Evolutionary conservation across 345 rosid genomes (phyloP), one percentile per base, ranked within the genome.

Genomic region (Arabis alpina): DNA sequence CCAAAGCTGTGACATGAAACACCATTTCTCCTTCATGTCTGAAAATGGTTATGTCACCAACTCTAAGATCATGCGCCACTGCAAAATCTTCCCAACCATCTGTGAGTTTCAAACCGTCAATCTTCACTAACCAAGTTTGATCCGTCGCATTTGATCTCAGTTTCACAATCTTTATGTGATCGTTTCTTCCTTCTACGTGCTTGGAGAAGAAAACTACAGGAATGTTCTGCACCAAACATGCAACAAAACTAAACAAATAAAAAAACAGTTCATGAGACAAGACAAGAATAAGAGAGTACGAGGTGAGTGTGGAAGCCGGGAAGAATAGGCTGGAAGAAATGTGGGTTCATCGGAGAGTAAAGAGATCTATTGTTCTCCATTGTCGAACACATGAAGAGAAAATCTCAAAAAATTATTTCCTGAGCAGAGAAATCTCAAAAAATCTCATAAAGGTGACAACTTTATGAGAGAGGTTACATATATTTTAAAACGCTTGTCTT

Each of bases 321-420:
- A 75, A 68, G 74, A 54, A 75, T 37, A 61, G 78, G 74, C 5
- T 68, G 14, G 40, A 75, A 68, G 70, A 75, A 75, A 68, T 75
- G 79, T 27, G 64, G 65, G 0, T 47, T 75, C 13, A 1, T 53
- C 0, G 56, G 73, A 53, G 67, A 43, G 55, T 7, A 5, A 43
- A 43, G 49, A 66, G 24, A 37, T 25, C 41, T 68, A 59, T 19
- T 19, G 23, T 74, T 34, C 24, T 30, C 74, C 78, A 75, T 75
- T 75, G 53, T 54, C 30, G 45, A 66, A 36, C n/a, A 54, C 50
- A 40, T 54, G 11, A 34, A 34, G 23, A 63, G 10, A 71, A 36
- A 24, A 39, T 10, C 41, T 69, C 30, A 9, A 32, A 1, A 28
- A 32, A 5, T 32, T 32, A 32, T 32, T 0, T 4, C 13, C 1